Base-by-base conservation (phyloP, 164 flowering plant species). In the Akebia trifoliata region DNA sequence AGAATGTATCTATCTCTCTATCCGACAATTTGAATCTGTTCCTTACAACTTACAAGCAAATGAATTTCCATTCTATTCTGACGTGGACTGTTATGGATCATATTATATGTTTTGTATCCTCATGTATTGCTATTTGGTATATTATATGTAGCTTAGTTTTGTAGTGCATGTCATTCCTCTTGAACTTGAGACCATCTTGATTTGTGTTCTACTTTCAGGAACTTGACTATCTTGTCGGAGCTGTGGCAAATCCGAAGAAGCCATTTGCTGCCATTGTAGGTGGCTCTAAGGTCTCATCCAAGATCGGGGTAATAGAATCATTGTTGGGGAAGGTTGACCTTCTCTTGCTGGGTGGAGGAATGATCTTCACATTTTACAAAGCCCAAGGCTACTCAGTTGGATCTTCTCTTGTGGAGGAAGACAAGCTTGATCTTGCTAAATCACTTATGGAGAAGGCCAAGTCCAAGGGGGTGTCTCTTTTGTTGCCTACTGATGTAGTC, bases 231-330 rank as follows among this genome's bases (percentile, higher is more conserved):
- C 86, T 84, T 56, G 94, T 82, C 45, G 87, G 87, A 29, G 90
- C 87, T n/a, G 81, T 86, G 44, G 80, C 94, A 65, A 81, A 3
- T n/a, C 68, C 90, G 10, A 77, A 80, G 70, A 78, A 86, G 64
- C 94, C 90, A 62, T 86, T 86, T 78, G 90, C 87, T 50, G 87
- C 94, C 56, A 82, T 86, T 72, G 87, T 86, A 1, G 94, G 94
- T 63, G 94, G 94, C 59, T 82, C 90, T 42, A 86, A 84, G 72
- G 90, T 84, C 56, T 84, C 87, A 38, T 78, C 86, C 50, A 86
- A 86, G 76, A 84, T 86, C 56, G 90, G 94, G 28, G 94, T 84
- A 60, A 86, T 86, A 7, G 90, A 84, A 52, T 84, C 90, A 11
- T 79, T 86, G 21, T 68, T 86, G 29, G 94, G 75, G 50, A 86